Evolutionary conservation across 805 yeast genomes (phyloP).

Genomic region (Torulaspora franciscae): DNA sequence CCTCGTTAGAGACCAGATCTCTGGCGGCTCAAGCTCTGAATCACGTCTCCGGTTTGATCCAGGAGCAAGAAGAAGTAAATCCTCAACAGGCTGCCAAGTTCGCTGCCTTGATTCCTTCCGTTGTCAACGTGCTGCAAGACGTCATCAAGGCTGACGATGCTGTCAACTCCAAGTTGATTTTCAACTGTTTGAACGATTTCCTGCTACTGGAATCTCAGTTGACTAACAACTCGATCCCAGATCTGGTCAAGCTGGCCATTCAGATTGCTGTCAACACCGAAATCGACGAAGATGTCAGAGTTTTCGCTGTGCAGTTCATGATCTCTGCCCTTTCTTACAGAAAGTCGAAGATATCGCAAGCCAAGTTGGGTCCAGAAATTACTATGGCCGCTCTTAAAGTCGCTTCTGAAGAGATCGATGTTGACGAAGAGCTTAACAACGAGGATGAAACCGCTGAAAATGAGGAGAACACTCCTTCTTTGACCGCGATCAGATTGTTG

Average conservation of each 20-base stretch:
- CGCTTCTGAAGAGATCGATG: conserved; percentile 78
- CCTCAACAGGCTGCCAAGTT: conserved; percentile 50
- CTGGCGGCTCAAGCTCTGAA: conserved; percentile 77
- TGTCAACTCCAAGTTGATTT: conserved; percentile 66
- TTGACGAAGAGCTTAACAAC: conserved; percentile 64
- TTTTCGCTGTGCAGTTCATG: conserved; percentile 77
- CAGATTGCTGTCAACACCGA: conserved; percentile 64
- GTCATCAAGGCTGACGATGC: conserved; percentile 67
- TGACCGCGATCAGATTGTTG: conserved; percentile 74
- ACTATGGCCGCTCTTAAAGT: conserved; percentile 68
- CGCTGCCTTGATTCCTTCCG: conserved; percentile 64
- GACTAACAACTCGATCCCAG: conserved; percentile 68
- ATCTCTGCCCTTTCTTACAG: conserved; percentile 74
- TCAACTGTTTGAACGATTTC: conserved; percentile 79
- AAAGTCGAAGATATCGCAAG: conserved; percentile 70
- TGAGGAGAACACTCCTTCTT: conserved; percentile 77
- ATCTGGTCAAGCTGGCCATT: conserved; percentile 65
- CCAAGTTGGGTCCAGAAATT: conserved; percentile 79
- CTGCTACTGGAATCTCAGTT: conserved; percentile 70
- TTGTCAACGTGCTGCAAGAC: conserved; percentile 76
- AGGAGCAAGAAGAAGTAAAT: conserved; percentile 48
- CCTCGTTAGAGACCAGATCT: conserved; percentile 70
- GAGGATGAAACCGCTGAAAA: conserved; percentile 90
- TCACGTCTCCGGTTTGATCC: conserved; percentile 59
- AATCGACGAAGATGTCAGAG: conserved; percentile 76